These are phyloP conservation scores for Exobasidium rhododendri DNA, from an alignment of 1,284 basidiomycete species.

Conservation along the genomic window DNA sequence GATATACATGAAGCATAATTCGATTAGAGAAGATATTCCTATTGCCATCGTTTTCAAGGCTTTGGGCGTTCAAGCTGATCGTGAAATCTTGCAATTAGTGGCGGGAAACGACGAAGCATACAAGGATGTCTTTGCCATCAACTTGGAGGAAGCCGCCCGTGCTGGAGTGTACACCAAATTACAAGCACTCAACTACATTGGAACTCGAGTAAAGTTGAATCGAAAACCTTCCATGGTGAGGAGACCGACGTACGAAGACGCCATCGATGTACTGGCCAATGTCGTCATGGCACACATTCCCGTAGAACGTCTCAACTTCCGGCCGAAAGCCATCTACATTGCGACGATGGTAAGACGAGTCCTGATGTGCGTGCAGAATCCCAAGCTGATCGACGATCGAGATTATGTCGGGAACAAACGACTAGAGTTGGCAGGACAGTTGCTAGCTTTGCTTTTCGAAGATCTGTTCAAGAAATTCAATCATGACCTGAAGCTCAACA, in stretches of 20 bases:
- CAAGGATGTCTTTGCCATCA: conserved; percentile 82
- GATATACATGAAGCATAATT: conserved; percentile 97
- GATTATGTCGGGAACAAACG: conserved; percentile 99
- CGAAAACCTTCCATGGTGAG: conserved; percentile 63
- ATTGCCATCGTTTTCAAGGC: conserved; percentile 89
- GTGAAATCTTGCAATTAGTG: conserved; percentile 91
- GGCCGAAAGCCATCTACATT: conserved; percentile 93
- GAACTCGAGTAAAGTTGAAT: conserved; percentile 83
- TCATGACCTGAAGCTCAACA: conserved; percentile 87
- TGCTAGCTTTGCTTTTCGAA: conserved; percentile 90
- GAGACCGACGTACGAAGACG: conserved; percentile 87
- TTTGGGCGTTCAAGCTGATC: conserved; percentile 91
- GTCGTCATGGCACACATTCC: conserved; percentile 97
- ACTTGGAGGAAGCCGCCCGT: conserved; percentile 79
- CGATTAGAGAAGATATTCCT: conserved; percentile 93
- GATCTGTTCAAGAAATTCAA: conserved; percentile 99
- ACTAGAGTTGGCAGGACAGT: conserved; percentile 92
- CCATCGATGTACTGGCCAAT: conserved; percentile 89
- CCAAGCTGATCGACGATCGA: conserved; percentile 94
- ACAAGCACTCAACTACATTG: conserved; percentile 94
- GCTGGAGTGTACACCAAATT: conserved; percentile 76
- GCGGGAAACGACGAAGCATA: conserved; percentile 89
- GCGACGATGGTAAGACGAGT: conserved; percentile 97
- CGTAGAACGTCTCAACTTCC: conserved; percentile 83
- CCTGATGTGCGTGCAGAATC: conserved; percentile 92